phyloP scores from a whole-genome alignment of 2,329 filamentous ascomycete species.

The Colletotrichum sidae region DNA sequence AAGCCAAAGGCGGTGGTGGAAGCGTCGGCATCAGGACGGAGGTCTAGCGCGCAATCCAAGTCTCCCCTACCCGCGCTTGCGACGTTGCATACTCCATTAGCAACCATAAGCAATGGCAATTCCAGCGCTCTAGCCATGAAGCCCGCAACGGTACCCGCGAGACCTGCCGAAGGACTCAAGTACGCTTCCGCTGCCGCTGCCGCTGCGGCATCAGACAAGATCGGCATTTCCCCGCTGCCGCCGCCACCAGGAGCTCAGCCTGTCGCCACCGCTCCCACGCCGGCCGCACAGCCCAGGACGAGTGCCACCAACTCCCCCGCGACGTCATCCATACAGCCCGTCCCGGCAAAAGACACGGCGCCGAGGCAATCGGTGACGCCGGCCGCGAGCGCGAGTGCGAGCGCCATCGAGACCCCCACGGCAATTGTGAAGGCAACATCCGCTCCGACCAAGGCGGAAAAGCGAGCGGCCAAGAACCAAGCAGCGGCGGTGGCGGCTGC shows the following conservation, averaged over 20 bases:
- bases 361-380: conserved; percentile 47
- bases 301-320: conserved; percentile 68
- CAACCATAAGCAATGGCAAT: conserved; percentile 69
- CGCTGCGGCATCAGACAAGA: conserved; percentile 86
- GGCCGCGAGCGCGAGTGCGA: conserved; percentile 42
- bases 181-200: conserved; percentile 97
- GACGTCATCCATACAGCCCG: conserved; percentile 59
- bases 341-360: conserved; percentile 49
- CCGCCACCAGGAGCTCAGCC: conserved; percentile 79
- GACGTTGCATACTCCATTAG: conserved; percentile 82
- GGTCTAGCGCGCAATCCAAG: conserved; percentile 91
- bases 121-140: conserved; percentile 80
- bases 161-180: conserved; percentile 90
- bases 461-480: conserved; percentile 59
- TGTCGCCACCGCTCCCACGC: conserved; percentile 53
- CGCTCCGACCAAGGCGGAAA: conserved; percentile 47
- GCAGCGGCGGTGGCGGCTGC: conserved; percentile 53
- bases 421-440: conserved; percentile 43
- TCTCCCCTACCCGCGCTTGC: conserved; percentile 93
- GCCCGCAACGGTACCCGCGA: conserved; percentile 85
- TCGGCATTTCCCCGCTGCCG: conserved; percentile 93
- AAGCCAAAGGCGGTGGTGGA: conserved; percentile 55
- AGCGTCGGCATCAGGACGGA: conserved; percentile 66
- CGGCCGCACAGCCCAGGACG: conserved; percentile 61
- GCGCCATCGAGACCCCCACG: conserved; percentile 41